Evolutionary conservation across 495 filamentous ascomycete genomes (phyloP).

Genomic region (Venustampulla echinocandica): DNA sequence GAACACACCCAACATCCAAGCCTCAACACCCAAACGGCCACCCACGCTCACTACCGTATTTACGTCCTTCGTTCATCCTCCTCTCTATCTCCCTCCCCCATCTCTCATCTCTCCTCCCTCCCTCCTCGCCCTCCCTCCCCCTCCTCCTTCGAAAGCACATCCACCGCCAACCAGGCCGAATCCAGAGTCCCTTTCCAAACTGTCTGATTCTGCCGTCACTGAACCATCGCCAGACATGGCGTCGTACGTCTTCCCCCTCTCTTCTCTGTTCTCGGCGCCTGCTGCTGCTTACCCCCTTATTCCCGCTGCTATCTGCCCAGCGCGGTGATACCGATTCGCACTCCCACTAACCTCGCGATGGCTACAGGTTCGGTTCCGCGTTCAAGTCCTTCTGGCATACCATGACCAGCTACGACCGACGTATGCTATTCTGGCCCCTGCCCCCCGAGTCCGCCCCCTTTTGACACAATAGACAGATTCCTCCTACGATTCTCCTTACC

Average conservation of each 20-base stretch:
- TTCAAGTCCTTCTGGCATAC: constrained; percentile 90
- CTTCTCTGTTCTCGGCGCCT: background rate
- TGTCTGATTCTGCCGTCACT: constrained; percentile 22
- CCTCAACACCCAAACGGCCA: no score
- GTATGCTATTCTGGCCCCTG: constrained; percentile 32
- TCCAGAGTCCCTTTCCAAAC: constrained; percentile 3
- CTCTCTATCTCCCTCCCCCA: background rate
- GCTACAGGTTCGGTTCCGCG: constrained; percentile 19
- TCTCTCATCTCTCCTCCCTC: no score
- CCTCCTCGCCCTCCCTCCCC: background rate
- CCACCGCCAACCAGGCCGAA: constrained; percentile 12
- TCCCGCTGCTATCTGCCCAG: background rate
- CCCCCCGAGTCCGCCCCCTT: constrained; percentile 43
- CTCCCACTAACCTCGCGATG: constrained; percentile 10
- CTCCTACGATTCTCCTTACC: constrained; percentile 76
- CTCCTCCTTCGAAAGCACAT: background rate
- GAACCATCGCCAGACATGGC: constrained; percentile 24
- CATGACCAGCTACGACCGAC: constrained; percentile 67
- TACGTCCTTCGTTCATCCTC: constrained; percentile 4
- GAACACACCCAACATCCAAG: no score
- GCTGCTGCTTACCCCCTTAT: background rate
- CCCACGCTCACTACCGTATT: no score
- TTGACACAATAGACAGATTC: constrained; percentile 51
- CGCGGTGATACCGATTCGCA: no score
- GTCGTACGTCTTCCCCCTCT: constrained; percentile 22